Evolutionary conservation across 306 rosid species (phyloP).

Genomic region (Castanopsis chinensis): DNA sequence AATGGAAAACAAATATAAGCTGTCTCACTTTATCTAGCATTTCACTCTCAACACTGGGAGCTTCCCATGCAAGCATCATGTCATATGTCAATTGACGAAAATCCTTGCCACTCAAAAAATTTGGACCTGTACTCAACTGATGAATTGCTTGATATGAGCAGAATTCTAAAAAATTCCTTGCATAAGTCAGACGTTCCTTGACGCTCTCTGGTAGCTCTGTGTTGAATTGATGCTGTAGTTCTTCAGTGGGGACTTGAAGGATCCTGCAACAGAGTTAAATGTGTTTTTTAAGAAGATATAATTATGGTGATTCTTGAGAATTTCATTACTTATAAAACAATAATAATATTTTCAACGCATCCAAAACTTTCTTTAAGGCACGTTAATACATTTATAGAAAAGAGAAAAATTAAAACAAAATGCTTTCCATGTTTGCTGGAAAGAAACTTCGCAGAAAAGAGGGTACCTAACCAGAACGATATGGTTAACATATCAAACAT

Average conservation of each 20-base stretch:
- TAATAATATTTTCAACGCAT: neutral
- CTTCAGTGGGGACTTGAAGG: constrained; percentile 54
- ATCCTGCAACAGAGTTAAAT: constrained; percentile 48
- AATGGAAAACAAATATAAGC: constrained; percentile 19
- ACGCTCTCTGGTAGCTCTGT: constrained; percentile 54
- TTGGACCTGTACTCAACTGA: constrained; percentile 27
- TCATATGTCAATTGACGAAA: constrained; percentile 73
- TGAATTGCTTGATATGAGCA: constrained; percentile 70
- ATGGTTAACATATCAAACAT: neutral
- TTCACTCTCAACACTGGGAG: constrained; percentile 53
- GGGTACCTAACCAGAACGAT: neutral
- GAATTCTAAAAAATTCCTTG: constrained; percentile 69
- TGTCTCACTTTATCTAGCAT: constrained; percentile 43
- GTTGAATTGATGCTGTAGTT: constrained; percentile 67
- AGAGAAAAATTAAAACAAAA: neutral
- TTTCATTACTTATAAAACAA: neutral
- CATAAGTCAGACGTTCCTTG: constrained; percentile 62
- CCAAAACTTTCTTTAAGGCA: neutral
- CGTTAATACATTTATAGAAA: neutral
- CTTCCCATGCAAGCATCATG: constrained; percentile 97
- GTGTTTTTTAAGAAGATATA: neutral
- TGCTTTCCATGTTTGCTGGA: neutral
- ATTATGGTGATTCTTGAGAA: neutral
- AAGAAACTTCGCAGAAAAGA: neutral
- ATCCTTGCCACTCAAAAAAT: constrained; percentile 57